Evolutionary conservation across 1,139 yeast species (phyloP).

Genomic region (Lodderomyces jiufengensis): DNA sequence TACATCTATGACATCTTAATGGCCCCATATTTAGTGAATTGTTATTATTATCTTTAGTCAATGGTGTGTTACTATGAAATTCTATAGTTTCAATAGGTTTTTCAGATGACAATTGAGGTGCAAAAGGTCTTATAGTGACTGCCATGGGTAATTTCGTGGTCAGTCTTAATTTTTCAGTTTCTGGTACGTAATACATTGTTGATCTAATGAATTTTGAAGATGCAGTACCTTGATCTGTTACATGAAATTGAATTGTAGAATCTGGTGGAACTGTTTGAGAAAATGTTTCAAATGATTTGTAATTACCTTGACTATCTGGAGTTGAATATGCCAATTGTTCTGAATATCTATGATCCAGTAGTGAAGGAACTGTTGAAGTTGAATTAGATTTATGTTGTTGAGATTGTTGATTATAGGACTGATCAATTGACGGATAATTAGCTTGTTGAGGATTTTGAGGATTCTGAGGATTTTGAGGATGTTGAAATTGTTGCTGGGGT

Average conservation of each 20-base stretch:
- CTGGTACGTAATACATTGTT: slow-evolving; percentile 83
- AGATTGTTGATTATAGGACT: slow-evolving; percentile 6
- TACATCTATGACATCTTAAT: slow-evolving; percentile 86
- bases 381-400: slow-evolving; percentile 1
- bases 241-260: slow-evolving; percentile 67
- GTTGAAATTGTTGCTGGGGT: slow-evolving; percentile 4
- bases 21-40: slow-evolving; percentile 55
- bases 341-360: slow-evolving; percentile 53
- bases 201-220: slow-evolving; percentile 77
- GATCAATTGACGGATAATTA: slow-evolving; percentile 3
- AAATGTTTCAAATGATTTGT: slow-evolving; percentile 60
- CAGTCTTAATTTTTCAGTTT: slow-evolving; percentile 63
- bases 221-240: slow-evolving; percentile 80
- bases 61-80: slow-evolving; percentile 24
- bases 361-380: slow-evolving; percentile 30
- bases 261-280: slow-evolving; percentile 78
- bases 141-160: slow-evolving; percentile 81
- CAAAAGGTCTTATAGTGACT: slow-evolving; percentile 80
- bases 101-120: slow-evolving; percentile 49
- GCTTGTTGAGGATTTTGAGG: neutral
- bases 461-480: neutral
- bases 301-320: slow-evolving; percentile 21
- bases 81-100: slow-evolving; percentile 68
- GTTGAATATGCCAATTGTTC: slow-evolving; percentile 48
- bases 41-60: slow-evolving; percentile 6